Percentiles rank a stretch among this genome's conserved stretches.
Evolutionary conservation across 2,329 filamentous ascomycete genomes (phyloP).

Genomic region (Verticillium klebahnii): DNA sequence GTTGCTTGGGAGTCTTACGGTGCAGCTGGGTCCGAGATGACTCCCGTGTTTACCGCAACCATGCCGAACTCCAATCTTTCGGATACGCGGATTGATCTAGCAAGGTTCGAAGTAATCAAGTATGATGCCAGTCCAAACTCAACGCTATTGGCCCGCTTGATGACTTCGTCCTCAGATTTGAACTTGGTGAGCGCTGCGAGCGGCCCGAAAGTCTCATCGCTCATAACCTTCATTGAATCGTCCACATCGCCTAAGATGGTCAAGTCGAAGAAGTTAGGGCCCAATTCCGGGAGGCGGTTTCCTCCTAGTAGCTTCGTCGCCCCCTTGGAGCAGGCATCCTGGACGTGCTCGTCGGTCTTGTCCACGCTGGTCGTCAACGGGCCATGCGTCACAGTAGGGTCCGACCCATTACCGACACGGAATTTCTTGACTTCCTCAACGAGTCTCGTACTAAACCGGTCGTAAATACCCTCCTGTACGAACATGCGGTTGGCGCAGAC

Average conservation of each 20-base stretch:
- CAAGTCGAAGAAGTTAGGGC: slow-evolving; percentile 66
- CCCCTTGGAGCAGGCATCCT: slow-evolving; percentile 59
- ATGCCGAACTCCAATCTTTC: slow-evolving; percentile 59
- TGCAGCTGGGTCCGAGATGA: slow-evolving; percentile 16
- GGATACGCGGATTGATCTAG: slow-evolving; percentile 34
- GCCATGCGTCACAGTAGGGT: slow-evolving; percentile 54
- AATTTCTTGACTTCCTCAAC: slow-evolving; percentile 60
- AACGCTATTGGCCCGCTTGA: slow-evolving; percentile 60
- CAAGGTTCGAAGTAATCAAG: slow-evolving; percentile 55
- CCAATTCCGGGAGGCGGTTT: slow-evolving; percentile 56
- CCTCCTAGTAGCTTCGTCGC: slow-evolving; percentile 59
- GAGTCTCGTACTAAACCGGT: slow-evolving; percentile 49
- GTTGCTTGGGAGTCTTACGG: slow-evolving; percentile 19
- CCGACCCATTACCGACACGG: slow-evolving; percentile 48
- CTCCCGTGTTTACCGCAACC: slow-evolving; percentile 60
- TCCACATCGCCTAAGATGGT: slow-evolving; percentile 67
- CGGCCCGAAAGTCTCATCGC: slow-evolving; percentile 73
- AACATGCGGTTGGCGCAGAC: slow-evolving; percentile 56
- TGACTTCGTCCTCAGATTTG: slow-evolving; percentile 65
- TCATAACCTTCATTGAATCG: slow-evolving; percentile 60
- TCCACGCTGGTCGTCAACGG: slow-evolving; percentile 61
- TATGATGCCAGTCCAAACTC: slow-evolving; percentile 72
- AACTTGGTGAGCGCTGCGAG: slow-evolving; percentile 68
- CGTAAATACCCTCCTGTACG: slow-evolving; percentile 46
- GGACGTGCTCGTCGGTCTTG: slow-evolving; percentile 60